A percentile compares a stretch with the other conserved stretches of the same genome.
These are phyloP conservation scores for Buddleja alternifolia DNA, from an alignment of 257 asterid genomes.

Conservation along the genomic window DNA sequence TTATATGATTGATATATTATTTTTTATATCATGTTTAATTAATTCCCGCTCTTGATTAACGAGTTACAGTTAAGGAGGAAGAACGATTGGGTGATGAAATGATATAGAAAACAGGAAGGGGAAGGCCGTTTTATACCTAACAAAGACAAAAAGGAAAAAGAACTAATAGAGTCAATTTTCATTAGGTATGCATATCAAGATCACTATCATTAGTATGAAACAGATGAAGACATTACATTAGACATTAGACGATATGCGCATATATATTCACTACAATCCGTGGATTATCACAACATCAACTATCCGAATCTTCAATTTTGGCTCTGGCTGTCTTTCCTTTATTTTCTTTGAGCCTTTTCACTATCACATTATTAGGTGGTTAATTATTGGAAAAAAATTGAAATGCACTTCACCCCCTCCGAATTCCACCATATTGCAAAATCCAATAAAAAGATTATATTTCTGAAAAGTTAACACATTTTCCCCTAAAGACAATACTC, in stretches of 20 bases:
- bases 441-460: too few relatives aligned
- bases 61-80: constrained; percentile 1
- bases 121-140: constrained; percentile 33
- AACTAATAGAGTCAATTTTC: constrained; percentile 5
- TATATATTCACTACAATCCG: neutral
- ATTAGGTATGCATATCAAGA: constrained; percentile 16
- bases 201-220: constrained; percentile 2
- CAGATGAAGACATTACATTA: neutral
- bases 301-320: constrained; percentile 47
- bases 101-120: neutral
- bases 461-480: too few relatives aligned
- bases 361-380: constrained; percentile 29
- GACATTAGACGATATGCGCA: neutral
- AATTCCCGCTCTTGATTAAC: too few relatives aligned
- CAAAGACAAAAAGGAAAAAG: constrained; percentile 25
- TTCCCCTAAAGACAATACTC: too few relatives aligned
- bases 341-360: constrained; percentile 27
- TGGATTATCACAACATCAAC: constrained; percentile 19
- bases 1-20: too few relatives aligned
- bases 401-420: too few relatives aligned
- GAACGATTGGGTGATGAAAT: neutral
- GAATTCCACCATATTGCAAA: too few relatives aligned
- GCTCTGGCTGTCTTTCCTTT: constrained; percentile 53
- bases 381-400: neutral
- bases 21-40: too few relatives aligned